Percentiles rank a stretch among this genome's conserved stretches.
phyloP scores from a whole-genome alignment of 257 asterid species.

The Osmanthus fragrans region DNA sequence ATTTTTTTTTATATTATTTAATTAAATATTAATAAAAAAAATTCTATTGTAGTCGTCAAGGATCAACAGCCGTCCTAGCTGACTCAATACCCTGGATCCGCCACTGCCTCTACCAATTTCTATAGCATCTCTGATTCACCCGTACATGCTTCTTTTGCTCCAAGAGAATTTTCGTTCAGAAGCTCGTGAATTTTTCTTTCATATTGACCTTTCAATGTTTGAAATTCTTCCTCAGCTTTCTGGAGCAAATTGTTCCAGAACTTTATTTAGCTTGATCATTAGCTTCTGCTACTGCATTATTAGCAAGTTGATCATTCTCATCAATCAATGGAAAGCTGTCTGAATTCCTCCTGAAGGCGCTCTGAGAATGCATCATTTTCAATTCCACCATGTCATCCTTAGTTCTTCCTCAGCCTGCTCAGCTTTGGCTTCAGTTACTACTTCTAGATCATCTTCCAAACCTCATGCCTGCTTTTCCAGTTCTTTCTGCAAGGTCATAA shows the following conservation, averaged over 20 bases:
- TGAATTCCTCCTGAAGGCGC: conserved; percentile 67
- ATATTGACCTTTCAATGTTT: conserved; percentile 37
- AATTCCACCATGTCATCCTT: conserved; percentile 50
- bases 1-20: too few species aligned
- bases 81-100: too few species aligned
- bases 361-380: conserved; percentile 53
- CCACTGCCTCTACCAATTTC: too few species aligned
- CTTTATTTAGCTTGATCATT: conserved; percentile 51
- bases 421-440: conserved; percentile 44
- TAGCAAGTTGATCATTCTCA: conserved; percentile 62
- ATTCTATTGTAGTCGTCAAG: too few species aligned
- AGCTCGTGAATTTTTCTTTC: conserved; percentile 40
- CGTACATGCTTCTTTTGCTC: conserved; percentile 23
- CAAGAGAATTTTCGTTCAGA: conserved; percentile 5
- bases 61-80: too few species aligned
- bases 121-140: conserved; percentile 42
- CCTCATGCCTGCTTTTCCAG: conserved; percentile 53
- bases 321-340: conserved; percentile 57
- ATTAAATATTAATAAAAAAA: too few species aligned
- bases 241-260: conserved; percentile 62
- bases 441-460: conserved; percentile 60
- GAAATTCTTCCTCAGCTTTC: conserved; percentile 53
- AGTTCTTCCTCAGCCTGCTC: conserved; percentile 82
- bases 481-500: too few species aligned
- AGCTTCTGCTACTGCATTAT: conserved; percentile 55